Percentiles rank a stretch among this genome's conserved stretches.
phyloP scores from a whole-genome alignment of 2,329 filamentous ascomycete genomes.

The Microdochium bolleyi region DNA sequence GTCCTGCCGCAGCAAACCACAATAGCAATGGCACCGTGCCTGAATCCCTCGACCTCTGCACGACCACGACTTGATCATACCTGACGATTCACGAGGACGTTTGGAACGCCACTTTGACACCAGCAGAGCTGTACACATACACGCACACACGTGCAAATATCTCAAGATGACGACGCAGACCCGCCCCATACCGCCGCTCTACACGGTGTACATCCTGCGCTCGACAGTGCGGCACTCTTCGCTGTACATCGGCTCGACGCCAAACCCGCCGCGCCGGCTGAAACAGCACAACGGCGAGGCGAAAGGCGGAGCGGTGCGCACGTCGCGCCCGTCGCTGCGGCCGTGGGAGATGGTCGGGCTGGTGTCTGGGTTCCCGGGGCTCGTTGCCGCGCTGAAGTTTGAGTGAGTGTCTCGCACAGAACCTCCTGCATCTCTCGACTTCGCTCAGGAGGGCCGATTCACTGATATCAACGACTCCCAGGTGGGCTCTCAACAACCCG shows the following conservation, averaged over 20 bases:
- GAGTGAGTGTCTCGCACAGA: slow-evolving; percentile 52
- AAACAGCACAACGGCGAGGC: slow-evolving; percentile 84
- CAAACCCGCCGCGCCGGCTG: slow-evolving; percentile 75
- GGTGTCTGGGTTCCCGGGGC: slow-evolving; percentile 82
- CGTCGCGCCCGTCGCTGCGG: slow-evolving; percentile 56
- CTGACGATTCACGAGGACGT: too few species aligned
- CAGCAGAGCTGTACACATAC: not conserved
- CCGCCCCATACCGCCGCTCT: slow-evolving; percentile 74
- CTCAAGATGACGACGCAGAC: slow-evolving; percentile 29
- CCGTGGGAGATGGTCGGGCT: slow-evolving; percentile 90
- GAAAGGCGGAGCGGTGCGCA: slow-evolving; percentile 75
- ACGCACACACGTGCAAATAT: not conserved
- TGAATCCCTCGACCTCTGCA: too few species aligned
- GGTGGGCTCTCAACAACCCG: slow-evolving; percentile 89
- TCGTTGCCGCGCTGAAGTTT: slow-evolving; percentile 84
- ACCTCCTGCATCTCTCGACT: slow-evolving; percentile 1
- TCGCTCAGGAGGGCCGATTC: too few species aligned
- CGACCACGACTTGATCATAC: too few species aligned
- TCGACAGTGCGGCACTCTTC: slow-evolving; percentile 66
- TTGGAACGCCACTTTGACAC: not conserved
- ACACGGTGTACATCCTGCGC: slow-evolving; percentile 86
- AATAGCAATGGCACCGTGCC: too few species aligned
- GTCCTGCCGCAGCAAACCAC: too few species aligned
- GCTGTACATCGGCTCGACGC: slow-evolving; percentile 88
- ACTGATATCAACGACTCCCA: too few species aligned